Conservation (phyloP, 163 green algal genomes). For the Prototheca wickerhamii region DNA sequence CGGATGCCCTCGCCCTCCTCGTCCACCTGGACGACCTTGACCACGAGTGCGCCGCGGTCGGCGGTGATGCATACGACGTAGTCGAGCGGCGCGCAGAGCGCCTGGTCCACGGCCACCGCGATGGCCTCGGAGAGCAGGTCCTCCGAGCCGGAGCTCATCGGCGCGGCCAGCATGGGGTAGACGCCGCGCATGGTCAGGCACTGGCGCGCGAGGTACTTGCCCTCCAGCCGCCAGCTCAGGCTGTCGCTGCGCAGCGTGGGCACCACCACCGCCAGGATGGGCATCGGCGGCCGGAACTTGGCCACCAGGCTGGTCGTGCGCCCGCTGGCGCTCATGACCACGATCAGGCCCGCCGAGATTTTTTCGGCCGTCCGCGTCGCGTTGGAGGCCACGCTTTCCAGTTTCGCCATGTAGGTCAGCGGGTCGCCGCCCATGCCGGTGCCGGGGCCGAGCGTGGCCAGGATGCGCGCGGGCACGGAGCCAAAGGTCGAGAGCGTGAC, state of each 20-base stretch:
- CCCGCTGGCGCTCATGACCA: conserved; percentile 72
- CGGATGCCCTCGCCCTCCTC: conserved; percentile 14
- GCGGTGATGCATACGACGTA: conserved; percentile 51
- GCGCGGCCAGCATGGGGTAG: conserved; percentile 48
- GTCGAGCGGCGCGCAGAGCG: conserved; percentile 44
- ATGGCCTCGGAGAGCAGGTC: conserved; percentile 36
- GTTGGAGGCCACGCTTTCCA: conserved; percentile 77
- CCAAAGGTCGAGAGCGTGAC: conserved; percentile 27
- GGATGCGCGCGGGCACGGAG: conserved; percentile 9
- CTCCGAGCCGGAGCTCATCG: conserved; percentile 45
- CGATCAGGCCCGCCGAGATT: conserved; percentile 58
- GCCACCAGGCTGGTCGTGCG: conserved; percentile 69
- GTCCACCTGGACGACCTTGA: conserved; percentile 34
- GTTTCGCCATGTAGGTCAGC: conserved; percentile 54
- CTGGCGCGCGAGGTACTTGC: conserved; percentile 59
- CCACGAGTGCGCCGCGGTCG: conserved; percentile 23
- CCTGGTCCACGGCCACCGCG: conserved; percentile 24
- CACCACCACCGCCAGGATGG: conserved; percentile 75
- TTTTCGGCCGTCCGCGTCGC: conserved; percentile 54
- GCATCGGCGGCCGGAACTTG: conserved; percentile 85
- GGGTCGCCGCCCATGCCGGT: conserved; percentile 5
- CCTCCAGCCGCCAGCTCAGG: conserved; percentile 50
- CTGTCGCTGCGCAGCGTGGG: conserved; percentile 45
- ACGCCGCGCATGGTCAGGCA: conserved; percentile 49
- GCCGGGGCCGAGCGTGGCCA: not conserved